These are phyloP conservation scores for Coniella vitis DNA, from an alignment of 2,329 filamentous ascomycete species.

Conservation along the genomic window DNA sequence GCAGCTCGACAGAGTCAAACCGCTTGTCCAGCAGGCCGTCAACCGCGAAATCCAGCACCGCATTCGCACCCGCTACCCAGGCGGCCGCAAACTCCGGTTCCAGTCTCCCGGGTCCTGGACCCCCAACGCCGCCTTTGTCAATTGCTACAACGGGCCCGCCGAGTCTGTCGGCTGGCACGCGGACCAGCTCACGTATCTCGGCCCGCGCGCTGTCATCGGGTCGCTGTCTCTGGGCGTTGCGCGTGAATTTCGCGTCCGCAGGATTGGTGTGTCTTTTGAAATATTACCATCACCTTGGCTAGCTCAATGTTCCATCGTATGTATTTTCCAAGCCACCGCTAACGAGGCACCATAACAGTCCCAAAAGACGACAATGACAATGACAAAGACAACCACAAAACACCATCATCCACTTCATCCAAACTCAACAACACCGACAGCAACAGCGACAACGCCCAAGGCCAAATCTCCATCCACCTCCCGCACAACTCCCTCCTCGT, in stretches of 20 bases:
- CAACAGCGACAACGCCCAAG: constrained; percentile 52
- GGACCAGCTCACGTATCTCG: constrained; percentile 83
- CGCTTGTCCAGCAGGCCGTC: constrained; percentile 65
- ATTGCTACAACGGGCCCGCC: constrained; percentile 78
- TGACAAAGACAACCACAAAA: constrained; percentile 37
- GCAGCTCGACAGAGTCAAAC: constrained; percentile 62
- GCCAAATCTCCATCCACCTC: constrained; percentile 87
- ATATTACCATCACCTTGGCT: constrained; percentile 28
- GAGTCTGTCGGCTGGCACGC: constrained; percentile 89
- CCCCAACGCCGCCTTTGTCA: constrained; percentile 89
- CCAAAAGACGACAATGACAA: constrained; percentile 53
- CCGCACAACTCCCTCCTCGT: constrained; percentile 90
- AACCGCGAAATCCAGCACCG: constrained; percentile 69
- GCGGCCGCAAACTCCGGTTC: constrained; percentile 65
- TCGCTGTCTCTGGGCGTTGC: constrained; percentile 85
- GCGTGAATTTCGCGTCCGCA: constrained; percentile 84
- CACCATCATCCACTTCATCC: no score
- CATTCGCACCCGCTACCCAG: constrained; percentile 61
- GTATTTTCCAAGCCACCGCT: no score
- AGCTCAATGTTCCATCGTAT: no score
- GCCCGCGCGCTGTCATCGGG: constrained; percentile 81
- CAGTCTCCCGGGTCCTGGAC: constrained; percentile 69
- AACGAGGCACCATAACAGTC: constrained; percentile 18
- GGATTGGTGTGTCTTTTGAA: constrained; percentile 52
- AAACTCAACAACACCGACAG: no score